Evolutionary conservation across 768 basidiomycete species (phyloP).

Genomic region (Epithele typhae): DNA sequence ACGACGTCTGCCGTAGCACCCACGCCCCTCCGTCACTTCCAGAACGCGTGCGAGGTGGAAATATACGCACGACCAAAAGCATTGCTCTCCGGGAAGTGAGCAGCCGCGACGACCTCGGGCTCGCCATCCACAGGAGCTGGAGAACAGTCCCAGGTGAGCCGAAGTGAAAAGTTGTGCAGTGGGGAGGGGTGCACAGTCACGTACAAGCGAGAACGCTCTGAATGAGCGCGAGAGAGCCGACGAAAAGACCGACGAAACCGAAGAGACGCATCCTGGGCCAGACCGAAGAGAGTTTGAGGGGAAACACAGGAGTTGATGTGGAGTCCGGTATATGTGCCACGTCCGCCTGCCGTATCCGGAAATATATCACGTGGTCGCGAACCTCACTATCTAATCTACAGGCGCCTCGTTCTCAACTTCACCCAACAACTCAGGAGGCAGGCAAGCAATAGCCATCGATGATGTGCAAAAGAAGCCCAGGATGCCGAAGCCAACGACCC

Average conservation of each 20-base stretch:
- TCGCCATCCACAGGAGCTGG: conserved; percentile 31
- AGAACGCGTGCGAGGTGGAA: neutral
- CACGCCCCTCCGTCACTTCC: neutral
- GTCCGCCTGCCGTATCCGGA: conserved; percentile 17
- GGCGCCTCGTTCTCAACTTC: no score
- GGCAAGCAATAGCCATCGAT: no score
- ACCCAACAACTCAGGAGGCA: no score
- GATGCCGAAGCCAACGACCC: no score
- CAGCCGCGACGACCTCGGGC: conserved; percentile 50
- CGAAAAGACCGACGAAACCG: conserved; percentile 23
- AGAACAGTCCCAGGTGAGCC: no score
- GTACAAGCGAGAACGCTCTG: conserved; percentile 27
- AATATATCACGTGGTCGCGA: neutral
- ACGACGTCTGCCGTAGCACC: conserved; percentile 78
- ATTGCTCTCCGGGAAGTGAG: conserved; percentile 67
- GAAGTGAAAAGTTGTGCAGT: neutral
- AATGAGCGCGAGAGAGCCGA: conserved; percentile 26
- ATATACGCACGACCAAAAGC: conserved; percentile 66
- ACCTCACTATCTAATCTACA: no score
- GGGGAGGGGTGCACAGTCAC: conserved; percentile 1
- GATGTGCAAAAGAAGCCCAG: no score
- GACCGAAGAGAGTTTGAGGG: conserved; percentile 7
- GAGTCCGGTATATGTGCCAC: conserved; percentile 15
- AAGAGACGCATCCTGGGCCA: conserved; percentile 31
- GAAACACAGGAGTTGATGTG: conserved; percentile 1